phyloP scores from a whole-genome alignment of 2,329 filamentous ascomycete genomes.

The Alternaria arbusti region DNA sequence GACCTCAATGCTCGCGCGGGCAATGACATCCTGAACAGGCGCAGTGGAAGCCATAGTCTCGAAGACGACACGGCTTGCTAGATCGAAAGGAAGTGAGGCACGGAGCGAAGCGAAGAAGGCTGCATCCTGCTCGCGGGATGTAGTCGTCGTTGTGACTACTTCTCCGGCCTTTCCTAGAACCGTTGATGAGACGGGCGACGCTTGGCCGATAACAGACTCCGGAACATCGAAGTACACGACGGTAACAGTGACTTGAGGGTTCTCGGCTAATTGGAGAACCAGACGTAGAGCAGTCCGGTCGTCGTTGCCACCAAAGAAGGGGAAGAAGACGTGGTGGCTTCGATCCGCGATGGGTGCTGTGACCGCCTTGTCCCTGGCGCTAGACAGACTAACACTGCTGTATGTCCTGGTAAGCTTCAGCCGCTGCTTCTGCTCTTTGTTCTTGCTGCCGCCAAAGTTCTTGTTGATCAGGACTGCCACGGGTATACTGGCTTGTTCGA shows the following conservation, averaged over 20 bases:
- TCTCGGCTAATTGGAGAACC: conserved; percentile 82
- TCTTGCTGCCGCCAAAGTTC: conserved; percentile 62
- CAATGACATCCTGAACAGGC: conserved; percentile 56
- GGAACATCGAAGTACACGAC: conserved; percentile 66
- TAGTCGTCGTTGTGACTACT: conserved; percentile 2
- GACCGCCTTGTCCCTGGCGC: conserved; percentile 62
- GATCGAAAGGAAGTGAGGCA: conserved; percentile 60
- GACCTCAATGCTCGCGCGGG: conserved; percentile 64
- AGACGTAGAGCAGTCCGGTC: conserved; percentile 81
- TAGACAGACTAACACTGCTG: conserved; percentile 55
- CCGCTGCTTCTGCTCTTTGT: conserved; percentile 31
- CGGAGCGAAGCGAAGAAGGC: conserved; percentile 64
- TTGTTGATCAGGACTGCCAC: conserved; percentile 83
- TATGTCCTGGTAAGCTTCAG: conserved; percentile 34
- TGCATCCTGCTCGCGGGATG: conserved; percentile 53
- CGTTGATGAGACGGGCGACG: conserved; percentile 3
- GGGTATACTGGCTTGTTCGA: conserved; percentile 69
- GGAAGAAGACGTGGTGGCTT: conserved; percentile 83
- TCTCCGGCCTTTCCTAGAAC: conserved; percentile 24
- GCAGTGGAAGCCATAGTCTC: conserved; percentile 48
- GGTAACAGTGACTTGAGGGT: conserved; percentile 77
- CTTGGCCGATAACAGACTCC: conserved; percentile 23
- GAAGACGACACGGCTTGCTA: conserved; percentile 66
- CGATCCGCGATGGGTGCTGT: conserved; percentile 67
- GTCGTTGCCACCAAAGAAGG: conserved; percentile 84